These are phyloP conservation scores for Penicillium sp. DNA, from an alignment of 2,329 filamentous ascomycete species.

Conservation along the genomic window DNA sequence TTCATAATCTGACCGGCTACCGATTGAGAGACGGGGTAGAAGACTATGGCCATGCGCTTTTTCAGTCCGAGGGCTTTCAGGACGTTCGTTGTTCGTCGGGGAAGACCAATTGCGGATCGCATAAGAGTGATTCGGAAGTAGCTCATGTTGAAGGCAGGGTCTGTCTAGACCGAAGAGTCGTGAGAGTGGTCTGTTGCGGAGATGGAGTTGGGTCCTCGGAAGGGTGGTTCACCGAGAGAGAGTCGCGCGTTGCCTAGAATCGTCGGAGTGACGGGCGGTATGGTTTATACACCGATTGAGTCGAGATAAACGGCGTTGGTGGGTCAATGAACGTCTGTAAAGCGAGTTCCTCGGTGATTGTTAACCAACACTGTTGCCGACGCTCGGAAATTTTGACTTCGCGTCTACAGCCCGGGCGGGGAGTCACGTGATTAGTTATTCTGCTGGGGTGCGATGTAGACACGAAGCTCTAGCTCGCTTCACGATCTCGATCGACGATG, in stretches of 20 bases:
- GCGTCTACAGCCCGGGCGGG: constrained; percentile 32
- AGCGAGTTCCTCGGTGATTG: neutral
- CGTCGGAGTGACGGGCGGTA: neutral
- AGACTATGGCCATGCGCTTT: constrained; percentile 84
- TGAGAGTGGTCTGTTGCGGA: constrained; percentile 1
- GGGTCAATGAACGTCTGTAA: neutral
- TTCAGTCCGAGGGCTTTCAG: constrained; percentile 84
- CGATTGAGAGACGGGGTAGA: constrained; percentile 80
- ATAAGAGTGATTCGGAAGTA: constrained; percentile 92
- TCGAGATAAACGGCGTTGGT: neutral
- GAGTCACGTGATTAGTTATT: constrained; percentile 36
- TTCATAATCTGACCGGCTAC: constrained; percentile 90
- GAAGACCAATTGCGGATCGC: constrained; percentile 87
- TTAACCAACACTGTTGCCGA: neutral
- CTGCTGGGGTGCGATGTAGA: constrained; percentile 18
- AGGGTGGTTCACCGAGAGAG: neutral
- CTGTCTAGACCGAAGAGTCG: neutral
- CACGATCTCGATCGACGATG: neutral
- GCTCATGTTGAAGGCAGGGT: constrained; percentile 58
- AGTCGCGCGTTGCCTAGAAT: neutral
- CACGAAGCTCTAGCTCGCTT: constrained; percentile 4
- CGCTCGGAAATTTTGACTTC: constrained; percentile 25
- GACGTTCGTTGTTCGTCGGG: constrained; percentile 76
- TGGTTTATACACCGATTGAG: neutral
- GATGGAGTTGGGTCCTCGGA: neutral